Conservation (phyloP, 768 basidiomycete species). For the Collybiopsis confluens region DNA sequence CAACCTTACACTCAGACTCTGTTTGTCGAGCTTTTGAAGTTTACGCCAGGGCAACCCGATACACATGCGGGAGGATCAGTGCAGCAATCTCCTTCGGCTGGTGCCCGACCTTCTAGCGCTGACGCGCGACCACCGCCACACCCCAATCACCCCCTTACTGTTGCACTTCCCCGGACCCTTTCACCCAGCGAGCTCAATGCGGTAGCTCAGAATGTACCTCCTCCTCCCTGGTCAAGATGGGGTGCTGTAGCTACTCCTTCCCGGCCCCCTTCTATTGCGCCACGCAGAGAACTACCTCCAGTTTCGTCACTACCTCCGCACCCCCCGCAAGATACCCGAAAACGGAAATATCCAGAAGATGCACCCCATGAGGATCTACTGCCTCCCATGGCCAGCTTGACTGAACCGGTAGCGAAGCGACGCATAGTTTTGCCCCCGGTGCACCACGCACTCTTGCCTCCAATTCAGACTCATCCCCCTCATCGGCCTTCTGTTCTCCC, state of each 20-base stretch:
- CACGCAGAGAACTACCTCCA: constrained; percentile 32
- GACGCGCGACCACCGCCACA: constrained; percentile 16
- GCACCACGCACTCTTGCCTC: constrained; percentile 12
- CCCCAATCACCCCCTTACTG: constrained; percentile 10
- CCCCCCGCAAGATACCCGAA: constrained; percentile 31
- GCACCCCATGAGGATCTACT: constrained; percentile 19
- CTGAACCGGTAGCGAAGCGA: constrained; percentile 30
- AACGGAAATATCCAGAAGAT: constrained; percentile 44
- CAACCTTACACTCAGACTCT: constrained; percentile 63
- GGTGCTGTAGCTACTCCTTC: constrained; percentile 42
- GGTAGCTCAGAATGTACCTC: constrained; percentile 19
- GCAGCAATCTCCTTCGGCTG: constrained; percentile 17
- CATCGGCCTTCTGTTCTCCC: constrained; percentile 24
- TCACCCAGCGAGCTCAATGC: constrained; percentile 5
- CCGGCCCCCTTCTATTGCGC: constrained; percentile 35
- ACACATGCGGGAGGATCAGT: constrained; percentile 21
- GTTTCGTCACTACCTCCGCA: constrained; percentile 33
- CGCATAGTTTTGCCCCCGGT: constrained; percentile 23
- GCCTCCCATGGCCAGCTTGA: constrained; percentile 18
- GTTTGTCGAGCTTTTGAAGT: constrained; percentile 69
- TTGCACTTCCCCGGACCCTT: constrained; percentile 10
- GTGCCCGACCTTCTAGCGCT: constrained; percentile 12
- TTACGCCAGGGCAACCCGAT: constrained; percentile 52
- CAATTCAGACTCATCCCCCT: constrained; percentile 27
- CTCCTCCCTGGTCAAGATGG: constrained; percentile 48